Conservation (phyloP, 2,329 filamentous ascomycete genomes). For the Trichoderma afroharzianum region DNA sequence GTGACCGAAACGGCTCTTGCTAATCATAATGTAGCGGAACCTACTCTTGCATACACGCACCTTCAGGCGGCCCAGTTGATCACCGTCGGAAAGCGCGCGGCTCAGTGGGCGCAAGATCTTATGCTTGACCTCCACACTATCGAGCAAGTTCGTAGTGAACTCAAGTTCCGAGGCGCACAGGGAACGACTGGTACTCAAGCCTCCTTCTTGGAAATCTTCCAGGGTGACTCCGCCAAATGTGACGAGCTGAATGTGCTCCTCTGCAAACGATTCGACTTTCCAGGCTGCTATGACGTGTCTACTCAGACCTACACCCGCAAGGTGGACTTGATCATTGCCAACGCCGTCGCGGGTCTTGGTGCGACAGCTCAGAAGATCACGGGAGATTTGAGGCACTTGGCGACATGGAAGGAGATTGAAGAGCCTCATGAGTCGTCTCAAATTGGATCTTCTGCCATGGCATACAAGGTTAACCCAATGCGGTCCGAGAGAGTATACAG, state of each 20-base stretch:
- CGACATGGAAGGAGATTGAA: conserved; percentile 74
- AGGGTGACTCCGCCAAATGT: conserved; percentile 46
- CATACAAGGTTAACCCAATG: neutral
- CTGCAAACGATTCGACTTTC: conserved; percentile 54
- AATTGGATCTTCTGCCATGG: conserved; percentile 14
- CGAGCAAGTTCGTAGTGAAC: conserved; percentile 62
- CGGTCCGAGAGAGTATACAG: neutral
- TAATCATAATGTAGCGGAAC: conserved; percentile 39
- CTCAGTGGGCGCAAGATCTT: conserved; percentile 66
- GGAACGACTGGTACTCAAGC: conserved; percentile 74
- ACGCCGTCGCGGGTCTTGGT: conserved; percentile 73
- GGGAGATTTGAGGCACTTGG: conserved; percentile 70
- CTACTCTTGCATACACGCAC: conserved; percentile 75
- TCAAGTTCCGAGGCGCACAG: conserved; percentile 68
- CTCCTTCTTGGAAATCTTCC: conserved; percentile 55
- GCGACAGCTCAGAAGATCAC: conserved; percentile 70
- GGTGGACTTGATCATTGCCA: conserved; percentile 73
- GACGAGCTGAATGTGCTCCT: conserved; percentile 54
- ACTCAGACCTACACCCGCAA: conserved; percentile 72
- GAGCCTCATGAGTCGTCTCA: conserved; percentile 39
- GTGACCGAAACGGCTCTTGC: neutral
- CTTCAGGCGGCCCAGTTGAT: conserved; percentile 41
- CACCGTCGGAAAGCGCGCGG: conserved; percentile 26
- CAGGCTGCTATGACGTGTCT: conserved; percentile 50
- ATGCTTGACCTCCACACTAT: conserved; percentile 69